Base-by-base conservation (phyloP, 768 basidiomycete species). In the Leccinellum luteum region DNA sequence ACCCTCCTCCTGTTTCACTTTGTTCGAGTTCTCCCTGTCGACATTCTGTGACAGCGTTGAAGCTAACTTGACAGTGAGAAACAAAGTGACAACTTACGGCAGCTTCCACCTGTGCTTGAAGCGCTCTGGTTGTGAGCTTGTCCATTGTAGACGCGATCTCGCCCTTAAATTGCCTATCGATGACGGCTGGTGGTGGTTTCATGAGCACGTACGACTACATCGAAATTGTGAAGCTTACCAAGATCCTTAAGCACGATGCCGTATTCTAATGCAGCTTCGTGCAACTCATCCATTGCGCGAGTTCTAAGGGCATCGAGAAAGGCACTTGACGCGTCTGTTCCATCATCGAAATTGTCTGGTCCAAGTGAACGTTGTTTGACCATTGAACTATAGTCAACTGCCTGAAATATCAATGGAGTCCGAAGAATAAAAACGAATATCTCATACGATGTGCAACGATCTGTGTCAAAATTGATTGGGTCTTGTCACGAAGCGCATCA, bases 81-180 rank as follows among this genome's bases (percentile, higher is more conserved):
- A 17, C 5, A 4, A 41, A 34, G 28, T 28, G 30, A 73, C 0
- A 44, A 55, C 83, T 66, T 69, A 88, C 86, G 27, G 90, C 90
- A 47, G 90, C 90, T 70, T 93, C 91, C 28, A 93, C 90, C 70
- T 94, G 91, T 10, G 91, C 89, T 68, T 93, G 89, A 35, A 93
- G 76, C 21, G 89, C 91, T 62, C 91, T 81, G 4, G 89, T 89
- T 65, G 89, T 92, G 53, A 92, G 78, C 67, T 90, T 89, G 66
- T 92, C 87, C 90, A 92, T 92, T 1, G 89, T 90, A 27, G 81
- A 75, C 1, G 89, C 91, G 62, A 92, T 91, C 66, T 93, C 90
- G 57, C 90, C 90, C 76, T 93, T 92, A 78, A 93, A 93, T 64
- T 92, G 87, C 30, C 91, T 78, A 67, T 92, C 90, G 57, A 92